Percentiles rank a stretch among this genome's conserved stretches.
These are phyloP conservation scores for Yamadazyma epiphylla DNA, from an alignment of 1,139 yeast genomes.

Conservation along the genomic window DNA sequence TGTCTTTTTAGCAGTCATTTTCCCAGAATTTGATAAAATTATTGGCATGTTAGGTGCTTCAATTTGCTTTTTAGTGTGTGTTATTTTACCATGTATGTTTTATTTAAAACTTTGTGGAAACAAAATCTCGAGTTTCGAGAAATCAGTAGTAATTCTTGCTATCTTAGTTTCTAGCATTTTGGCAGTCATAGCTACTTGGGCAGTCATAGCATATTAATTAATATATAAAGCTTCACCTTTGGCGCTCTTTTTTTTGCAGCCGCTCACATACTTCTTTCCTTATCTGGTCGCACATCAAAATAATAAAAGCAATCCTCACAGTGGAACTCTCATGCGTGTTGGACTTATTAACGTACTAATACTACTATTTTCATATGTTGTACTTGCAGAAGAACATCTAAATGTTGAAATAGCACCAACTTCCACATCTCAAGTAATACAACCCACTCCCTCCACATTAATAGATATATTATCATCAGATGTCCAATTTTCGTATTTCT, in stretches of 20 bases:
- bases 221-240: neutral
- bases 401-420: too few relatives aligned
- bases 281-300: neutral
- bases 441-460: conserved; percentile 48
- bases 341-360: too few relatives aligned
- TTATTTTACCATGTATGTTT: conserved; percentile 53
- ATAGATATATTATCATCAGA: conserved; percentile 73
- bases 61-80: conserved; percentile 52
- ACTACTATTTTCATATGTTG: too few relatives aligned
- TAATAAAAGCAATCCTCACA: too few relatives aligned
- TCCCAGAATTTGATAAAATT: conserved; percentile 56
- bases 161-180: conserved; percentile 22
- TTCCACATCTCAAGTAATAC: conserved; percentile 1
- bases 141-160: conserved; percentile 17
- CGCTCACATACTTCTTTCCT: neutral
- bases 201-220: conserved; percentile 20
- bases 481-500: conserved; percentile 68
- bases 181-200: conserved; percentile 39
- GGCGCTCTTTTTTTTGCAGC: neutral
- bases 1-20: conserved; percentile 47
- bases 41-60: conserved; percentile 58
- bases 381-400: too few relatives aligned
- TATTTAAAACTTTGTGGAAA: conserved; percentile 39
- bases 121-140: conserved; percentile 20
- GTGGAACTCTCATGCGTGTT: too few relatives aligned